Conservation (phyloP, 805 yeast genomes). For the Yarrowia porcina region DNA sequence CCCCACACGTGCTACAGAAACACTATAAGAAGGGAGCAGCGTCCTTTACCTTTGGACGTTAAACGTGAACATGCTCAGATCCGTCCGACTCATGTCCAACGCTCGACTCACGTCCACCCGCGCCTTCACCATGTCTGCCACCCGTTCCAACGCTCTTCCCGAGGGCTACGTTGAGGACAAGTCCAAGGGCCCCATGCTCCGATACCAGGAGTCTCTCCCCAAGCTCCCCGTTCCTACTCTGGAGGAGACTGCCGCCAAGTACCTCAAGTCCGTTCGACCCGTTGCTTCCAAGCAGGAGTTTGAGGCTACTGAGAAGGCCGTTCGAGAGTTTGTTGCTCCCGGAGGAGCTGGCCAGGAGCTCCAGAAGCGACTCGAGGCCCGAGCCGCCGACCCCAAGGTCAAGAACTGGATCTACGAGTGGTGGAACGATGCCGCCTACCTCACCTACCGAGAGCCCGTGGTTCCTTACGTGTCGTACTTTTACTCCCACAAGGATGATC, state of each 20-base stretch:
- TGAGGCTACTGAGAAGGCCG: constrained; percentile 51
- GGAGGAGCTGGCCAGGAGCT: constrained; percentile 65
- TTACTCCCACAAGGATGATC: constrained; percentile 71
- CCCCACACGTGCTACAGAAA: constrained; percentile 21
- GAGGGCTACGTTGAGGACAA: constrained; percentile 40
- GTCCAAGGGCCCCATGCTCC: constrained; percentile 63
- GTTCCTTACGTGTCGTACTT: constrained; percentile 92
- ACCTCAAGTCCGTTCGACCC: constrained; percentile 72
- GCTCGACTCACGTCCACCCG: constrained; percentile 25
- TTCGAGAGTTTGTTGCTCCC: constrained; percentile 60
- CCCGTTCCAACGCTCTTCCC: constrained; percentile 29
- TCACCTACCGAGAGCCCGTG: constrained; percentile 90
- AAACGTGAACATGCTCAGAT: constrained; percentile 25
- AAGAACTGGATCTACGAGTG: constrained; percentile 88
- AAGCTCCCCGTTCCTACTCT: constrained; percentile 83
- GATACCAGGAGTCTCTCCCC: constrained; percentile 72
- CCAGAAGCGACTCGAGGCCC: constrained; percentile 60
- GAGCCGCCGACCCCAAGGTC: constrained; percentile 51
- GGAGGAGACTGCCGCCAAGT: constrained; percentile 63
- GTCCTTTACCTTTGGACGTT: not conserved
- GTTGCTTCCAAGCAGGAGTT: constrained; percentile 51
- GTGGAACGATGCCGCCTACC: constrained; percentile 94
- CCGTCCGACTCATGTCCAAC: constrained; percentile 25
- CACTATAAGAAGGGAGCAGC: not conserved
- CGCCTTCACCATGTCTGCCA: constrained; percentile 22